Evolutionary conservation across 2,329 filamentous ascomycete species (phyloP).

Genomic region (Hortaea sp.): DNA sequence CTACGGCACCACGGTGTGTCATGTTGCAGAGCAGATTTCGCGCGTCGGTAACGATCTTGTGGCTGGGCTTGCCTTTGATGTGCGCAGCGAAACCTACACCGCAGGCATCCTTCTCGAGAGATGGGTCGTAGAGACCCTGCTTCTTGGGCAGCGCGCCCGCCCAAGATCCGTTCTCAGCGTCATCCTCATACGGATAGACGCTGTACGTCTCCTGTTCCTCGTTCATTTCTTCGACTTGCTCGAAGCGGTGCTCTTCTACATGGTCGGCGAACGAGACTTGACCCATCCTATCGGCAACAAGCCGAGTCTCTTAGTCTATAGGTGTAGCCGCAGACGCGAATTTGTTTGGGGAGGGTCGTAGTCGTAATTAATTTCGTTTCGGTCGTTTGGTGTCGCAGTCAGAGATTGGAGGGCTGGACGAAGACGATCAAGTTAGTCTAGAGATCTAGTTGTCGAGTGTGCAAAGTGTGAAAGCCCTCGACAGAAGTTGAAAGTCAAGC

Average conservation of each 20-base stretch:
- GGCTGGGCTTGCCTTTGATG: conserved; percentile 93
- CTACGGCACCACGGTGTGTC: conserved; percentile 97
- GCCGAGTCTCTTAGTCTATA: conserved; percentile 28
- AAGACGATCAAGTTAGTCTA: not conserved
- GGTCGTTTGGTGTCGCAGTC: not conserved
- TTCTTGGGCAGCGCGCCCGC: conserved; percentile 91
- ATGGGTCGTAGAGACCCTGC: conserved; percentile 96
- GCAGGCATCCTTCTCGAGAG: conserved; percentile 96
- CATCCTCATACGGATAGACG: conserved; percentile 55
- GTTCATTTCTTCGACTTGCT: conserved; percentile 38
- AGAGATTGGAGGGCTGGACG: not conserved
- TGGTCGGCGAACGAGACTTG: conserved; percentile 43
- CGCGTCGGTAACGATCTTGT: conserved; percentile 98
- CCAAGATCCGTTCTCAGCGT: conserved; percentile 74
- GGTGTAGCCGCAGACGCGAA: not conserved
- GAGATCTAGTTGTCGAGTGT: too few relatives aligned
- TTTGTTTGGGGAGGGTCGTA: not conserved
- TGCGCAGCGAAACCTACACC: conserved; percentile 98
- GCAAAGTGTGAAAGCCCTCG: too few relatives aligned
- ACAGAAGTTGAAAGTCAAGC: too few relatives aligned
- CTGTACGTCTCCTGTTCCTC: conserved; percentile 23
- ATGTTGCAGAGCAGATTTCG: conserved; percentile 97
- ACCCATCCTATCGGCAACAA: conserved; percentile 45
- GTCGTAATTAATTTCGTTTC: not conserved
- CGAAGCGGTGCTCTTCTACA: conserved; percentile 34